Base-by-base conservation (phyloP, 148 eudicot species). In the Rhododendron mucronatum region DNA sequence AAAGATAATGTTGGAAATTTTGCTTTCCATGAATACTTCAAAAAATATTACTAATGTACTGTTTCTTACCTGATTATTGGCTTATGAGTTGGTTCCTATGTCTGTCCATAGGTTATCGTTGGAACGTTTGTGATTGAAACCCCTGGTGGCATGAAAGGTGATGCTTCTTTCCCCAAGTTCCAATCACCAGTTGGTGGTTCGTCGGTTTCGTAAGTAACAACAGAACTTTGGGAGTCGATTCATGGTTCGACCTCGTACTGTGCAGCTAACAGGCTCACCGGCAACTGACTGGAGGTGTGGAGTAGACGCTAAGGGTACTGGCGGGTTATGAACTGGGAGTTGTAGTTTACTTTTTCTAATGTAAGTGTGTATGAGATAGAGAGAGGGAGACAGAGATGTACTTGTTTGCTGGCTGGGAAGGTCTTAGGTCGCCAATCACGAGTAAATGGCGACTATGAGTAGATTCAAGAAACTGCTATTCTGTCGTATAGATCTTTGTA, bases 71-170 rank as follows among this genome's bases (percentile, higher is more conserved):
- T n/a, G 33, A n/a, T 78, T 48, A 57, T 44, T 87, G 39, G 73
- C 74, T 84, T 50, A 55, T 11, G 48, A 83, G 26, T 88, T 71
- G 76, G 28, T 51, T 73, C 28, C 6, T 76, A 20, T 71, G 16
- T 83, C 35, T 71, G 16, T 83, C 35, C 53, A 71, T 91, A 96
- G 98, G 93, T 96, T 14, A 94, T 94, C 77, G 90, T 94, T 63
- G 97, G 95, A n/a, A 91, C 96, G 77, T 96, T 96, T 88, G 47
- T 90, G 51, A 81, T 94, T 15, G 95, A 94, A 20, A 48, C 91
- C 69, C 93, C 35, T 84, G 57, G 88, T 53, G 91, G 89, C 45
- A 67, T 88, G 78, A 95, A 91, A 89, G 91, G 88, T 76, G 93
- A 93, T 48, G 84, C 86, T 84, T 89, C 91, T 80, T 85, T 79